phyloP scores from a whole-genome alignment of 345 rosid genomes.

The Eucalyptus tenuipes region DNA sequence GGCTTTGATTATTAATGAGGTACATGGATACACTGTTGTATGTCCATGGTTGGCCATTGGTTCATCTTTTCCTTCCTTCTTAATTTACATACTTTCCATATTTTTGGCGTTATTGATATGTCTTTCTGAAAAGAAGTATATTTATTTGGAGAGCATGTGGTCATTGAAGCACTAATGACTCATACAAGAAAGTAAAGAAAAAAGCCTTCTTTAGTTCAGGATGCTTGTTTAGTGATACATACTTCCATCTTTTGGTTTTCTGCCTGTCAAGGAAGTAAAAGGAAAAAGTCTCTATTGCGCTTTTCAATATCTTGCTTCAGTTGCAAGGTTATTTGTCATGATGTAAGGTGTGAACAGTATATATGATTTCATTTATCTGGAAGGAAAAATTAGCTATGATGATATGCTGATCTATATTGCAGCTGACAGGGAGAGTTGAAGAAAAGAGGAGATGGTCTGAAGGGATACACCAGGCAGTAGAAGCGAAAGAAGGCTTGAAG shows the following conservation, averaged over 20 bases:
- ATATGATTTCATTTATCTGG: not conserved
- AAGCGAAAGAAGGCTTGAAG: constrained; percentile 92
- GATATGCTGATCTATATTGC: constrained; percentile 2
- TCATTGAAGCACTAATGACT: not conserved
- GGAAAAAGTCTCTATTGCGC: not conserved
- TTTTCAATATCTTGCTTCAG: not conserved
- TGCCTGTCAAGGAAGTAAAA: not conserved
- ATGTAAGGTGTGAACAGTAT: not conserved
- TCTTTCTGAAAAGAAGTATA: not conserved
- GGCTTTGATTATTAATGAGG: constrained; percentile 95
- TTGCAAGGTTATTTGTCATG: not conserved
- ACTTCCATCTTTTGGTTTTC: not conserved
- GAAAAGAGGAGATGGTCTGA: constrained; percentile 98
- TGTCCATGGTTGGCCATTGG: not conserved
- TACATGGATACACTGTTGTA: constrained; percentile 4
- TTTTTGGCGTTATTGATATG: not conserved
- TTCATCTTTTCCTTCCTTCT: not conserved
- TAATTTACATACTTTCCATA: not conserved
- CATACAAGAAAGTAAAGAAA: not conserved
- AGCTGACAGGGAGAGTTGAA: constrained; percentile 97
- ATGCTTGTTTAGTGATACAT: not conserved
- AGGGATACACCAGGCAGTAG: constrained; percentile 96
- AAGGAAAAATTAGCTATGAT: not conserved
- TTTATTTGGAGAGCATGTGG: not conserved
- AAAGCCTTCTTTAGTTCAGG: not conserved